Conservation (phyloP, 345 rosid genomes). For the Firmiana major region DNA sequence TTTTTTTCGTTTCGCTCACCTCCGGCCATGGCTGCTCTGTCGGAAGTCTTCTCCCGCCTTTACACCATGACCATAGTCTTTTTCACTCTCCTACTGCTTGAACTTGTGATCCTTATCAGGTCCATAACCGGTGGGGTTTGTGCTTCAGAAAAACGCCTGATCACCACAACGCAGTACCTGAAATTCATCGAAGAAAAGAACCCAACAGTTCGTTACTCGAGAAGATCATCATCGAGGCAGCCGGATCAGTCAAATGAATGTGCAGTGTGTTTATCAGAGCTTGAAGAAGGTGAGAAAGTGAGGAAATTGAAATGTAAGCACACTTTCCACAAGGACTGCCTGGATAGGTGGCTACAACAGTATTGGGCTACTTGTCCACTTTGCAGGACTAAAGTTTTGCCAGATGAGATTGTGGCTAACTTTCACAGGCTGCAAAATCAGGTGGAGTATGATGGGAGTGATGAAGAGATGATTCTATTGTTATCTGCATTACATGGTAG, state of each 20-base stretch:
- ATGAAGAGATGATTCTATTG: conserved; percentile 38
- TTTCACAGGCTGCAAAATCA: conserved; percentile 22
- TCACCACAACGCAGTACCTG: conserved; percentile 34
- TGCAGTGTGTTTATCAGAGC: conserved; percentile 40
- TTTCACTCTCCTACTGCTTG: conserved; percentile 31
- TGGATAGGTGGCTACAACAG: conserved; percentile 46
- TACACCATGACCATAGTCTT: conserved; percentile 28
- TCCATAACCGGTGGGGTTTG: conserved; percentile 19
- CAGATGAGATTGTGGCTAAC: conserved; percentile 37
- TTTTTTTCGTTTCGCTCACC: background rate
- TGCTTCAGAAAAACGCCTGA: background rate
- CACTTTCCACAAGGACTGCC: conserved; percentile 46
- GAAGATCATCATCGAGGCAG: background rate
- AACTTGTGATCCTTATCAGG: conserved; percentile 21
- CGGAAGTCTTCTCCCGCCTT: conserved; percentile 26
- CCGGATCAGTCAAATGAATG: conserved; percentile 20
- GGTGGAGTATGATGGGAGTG: conserved; percentile 31
- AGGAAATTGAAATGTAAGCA: conserved; percentile 43
- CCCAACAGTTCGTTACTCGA: conserved; percentile 31
- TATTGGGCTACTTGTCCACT: conserved; percentile 48
- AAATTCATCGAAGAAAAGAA: conserved; percentile 32
- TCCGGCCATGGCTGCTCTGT: conserved; percentile 32
- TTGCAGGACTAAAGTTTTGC: conserved; percentile 45
- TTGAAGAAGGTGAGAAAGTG: conserved; percentile 39
- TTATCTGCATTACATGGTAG: conserved; percentile 34